Evolutionary conservation across 2,329 filamentous ascomycete genomes (phyloP), one percentile per base, ranked within the genome.

Genomic region (Dothistroma pini): DNA sequence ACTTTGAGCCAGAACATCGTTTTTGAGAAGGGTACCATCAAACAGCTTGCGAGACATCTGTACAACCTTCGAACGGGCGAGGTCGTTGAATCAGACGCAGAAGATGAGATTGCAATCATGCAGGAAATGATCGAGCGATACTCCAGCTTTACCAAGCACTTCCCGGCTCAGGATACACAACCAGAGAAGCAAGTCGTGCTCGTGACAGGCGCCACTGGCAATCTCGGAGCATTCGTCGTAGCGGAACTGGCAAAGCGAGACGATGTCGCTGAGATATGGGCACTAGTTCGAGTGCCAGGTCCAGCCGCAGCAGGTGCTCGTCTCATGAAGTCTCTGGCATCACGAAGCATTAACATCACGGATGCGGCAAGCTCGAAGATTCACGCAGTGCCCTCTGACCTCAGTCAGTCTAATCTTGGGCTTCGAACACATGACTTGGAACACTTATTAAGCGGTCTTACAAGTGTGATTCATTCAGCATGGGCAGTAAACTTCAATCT

Each of bases 131-230:
- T 84, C 54, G 65, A 72, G 9, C 78, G 76, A 59, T 80, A 81
- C 68, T 77, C 77, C 0, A 61, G 61, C 5, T 79, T 81, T 61
- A 59, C 68, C 6, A 35, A 56, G 19, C 72, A 72, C 58, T 49
- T 69, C 59, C 66, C 69, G 4, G 44, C 56, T 11, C 25, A n/a
- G 4, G 31, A 31, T 16, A 21, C 35, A 25, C 57, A 55, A 47
- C 60, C 64, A 11, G 60, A 58, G 2, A 55, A 68, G 54, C 51
- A 66, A 53, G 68, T 71, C 34, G 72, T 86, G 1, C 49, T 71
- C 34, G 63, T 89, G 3, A 89, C 87, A 0, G 87, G 87, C 1
- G 81, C 83, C 0, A 89, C 87, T 0, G 87, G 87, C 0, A 86
- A 86, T 1, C 77, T 89, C 0, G 87, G 87, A 1, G 79, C 84